These are phyloP conservation scores for Teratosphaeria viscida DNA, from an alignment of 2,329 filamentous ascomycete genomes.

Conservation along the genomic window DNA sequence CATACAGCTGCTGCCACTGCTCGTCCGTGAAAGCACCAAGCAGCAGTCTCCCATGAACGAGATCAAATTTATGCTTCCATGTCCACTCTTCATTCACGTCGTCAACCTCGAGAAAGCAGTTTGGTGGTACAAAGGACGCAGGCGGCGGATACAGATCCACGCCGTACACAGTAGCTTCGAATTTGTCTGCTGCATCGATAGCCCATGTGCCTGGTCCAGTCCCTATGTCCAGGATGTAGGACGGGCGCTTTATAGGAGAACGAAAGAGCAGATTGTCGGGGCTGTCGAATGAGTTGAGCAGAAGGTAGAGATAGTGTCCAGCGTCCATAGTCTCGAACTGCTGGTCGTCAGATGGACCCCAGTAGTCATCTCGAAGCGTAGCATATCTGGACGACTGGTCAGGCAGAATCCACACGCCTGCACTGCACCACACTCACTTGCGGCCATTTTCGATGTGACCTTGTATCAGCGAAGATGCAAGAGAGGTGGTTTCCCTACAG, in stretches of 20 bases:
- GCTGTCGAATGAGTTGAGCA: constrained; percentile 13
- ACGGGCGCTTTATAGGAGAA: constrained; percentile 28
- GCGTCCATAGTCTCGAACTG: constrained; percentile 11
- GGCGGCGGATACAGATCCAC: constrained; percentile 30
- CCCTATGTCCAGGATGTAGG: constrained; percentile 37
- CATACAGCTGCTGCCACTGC: constrained; percentile 9
- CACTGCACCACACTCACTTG: constrained; percentile 1
- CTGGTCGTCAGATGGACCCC: constrained; percentile 11
- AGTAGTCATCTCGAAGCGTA: constrained; percentile 9
- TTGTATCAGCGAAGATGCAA: constrained; percentile 7
- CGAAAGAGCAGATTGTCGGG: constrained; percentile 9
- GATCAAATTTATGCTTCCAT: constrained; percentile 25
- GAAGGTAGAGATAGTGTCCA: constrained; percentile 7
- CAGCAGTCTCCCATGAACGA: constrained; percentile 30
- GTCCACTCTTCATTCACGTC: constrained; percentile 8
- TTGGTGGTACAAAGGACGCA: constrained; percentile 12
- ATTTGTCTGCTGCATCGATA: constrained; percentile 26
- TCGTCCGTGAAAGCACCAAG: constrained; percentile 7
- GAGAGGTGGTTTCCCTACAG: constrained; percentile 6
- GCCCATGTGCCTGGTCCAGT: constrained; percentile 30
- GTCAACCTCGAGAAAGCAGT: constrained; percentile 9
- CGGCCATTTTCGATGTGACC: constrained; percentile 11
- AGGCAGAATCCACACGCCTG: neutral
- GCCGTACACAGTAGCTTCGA: constrained; percentile 21
- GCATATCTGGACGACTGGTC: constrained; percentile 2